Conservation (phyloP, 2,329 filamentous ascomycete genomes). For the Chrysoporthe puriensis region DNA sequence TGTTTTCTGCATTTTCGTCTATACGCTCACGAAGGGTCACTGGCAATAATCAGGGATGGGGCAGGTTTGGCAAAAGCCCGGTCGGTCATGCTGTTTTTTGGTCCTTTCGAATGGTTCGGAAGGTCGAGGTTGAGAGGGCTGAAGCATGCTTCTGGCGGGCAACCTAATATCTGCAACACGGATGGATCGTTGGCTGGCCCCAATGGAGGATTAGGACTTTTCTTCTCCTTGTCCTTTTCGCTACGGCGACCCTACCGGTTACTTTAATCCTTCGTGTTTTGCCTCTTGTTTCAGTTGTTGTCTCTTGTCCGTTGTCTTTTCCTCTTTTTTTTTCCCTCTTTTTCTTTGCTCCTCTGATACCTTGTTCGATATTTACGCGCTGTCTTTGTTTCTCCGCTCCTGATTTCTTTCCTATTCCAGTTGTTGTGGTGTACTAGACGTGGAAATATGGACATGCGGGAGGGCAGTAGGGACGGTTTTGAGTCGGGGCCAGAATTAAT, state of each 20-base stretch:
- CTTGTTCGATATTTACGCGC: slow-evolving; percentile 60
- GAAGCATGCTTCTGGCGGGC: slow-evolving; percentile 40
- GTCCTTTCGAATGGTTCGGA: slow-evolving; percentile 33
- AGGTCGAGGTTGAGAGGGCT: slow-evolving; percentile 30
- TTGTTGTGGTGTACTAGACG: slow-evolving; percentile 27
- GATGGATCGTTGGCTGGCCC: slow-evolving; percentile 54
- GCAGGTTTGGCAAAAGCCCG: slow-evolving; percentile 40
- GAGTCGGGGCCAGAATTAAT: slow-evolving; percentile 13
- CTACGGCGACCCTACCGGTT: slow-evolving; percentile 46
- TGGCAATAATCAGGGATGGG: slow-evolving; percentile 48
- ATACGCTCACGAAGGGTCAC: slow-evolving; percentile 43
- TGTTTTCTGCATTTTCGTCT: slow-evolving; percentile 34
- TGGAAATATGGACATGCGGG: not conserved
- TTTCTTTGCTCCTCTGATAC: slow-evolving; percentile 48
- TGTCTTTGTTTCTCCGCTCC: slow-evolving; percentile 24
- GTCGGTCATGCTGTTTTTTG: slow-evolving; percentile 41
- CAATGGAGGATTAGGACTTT: slow-evolving; percentile 43
- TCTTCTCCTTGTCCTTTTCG: slow-evolving; percentile 51
- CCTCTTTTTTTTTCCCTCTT: slow-evolving; percentile 33
- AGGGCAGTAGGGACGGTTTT: not conserved
- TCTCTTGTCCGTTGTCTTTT: slow-evolving; percentile 37
- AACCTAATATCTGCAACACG: slow-evolving; percentile 49
- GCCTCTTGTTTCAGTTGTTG: slow-evolving; percentile 25
- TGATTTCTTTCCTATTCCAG: not conserved
- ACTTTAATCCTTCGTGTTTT: slow-evolving; percentile 43